A percentile compares a stretch with the other conserved stretches of the same genome.
These are phyloP conservation scores for Dendrobium catenatum DNA, from an alignment of 106 monocot species.

Conservation along the genomic window DNA sequence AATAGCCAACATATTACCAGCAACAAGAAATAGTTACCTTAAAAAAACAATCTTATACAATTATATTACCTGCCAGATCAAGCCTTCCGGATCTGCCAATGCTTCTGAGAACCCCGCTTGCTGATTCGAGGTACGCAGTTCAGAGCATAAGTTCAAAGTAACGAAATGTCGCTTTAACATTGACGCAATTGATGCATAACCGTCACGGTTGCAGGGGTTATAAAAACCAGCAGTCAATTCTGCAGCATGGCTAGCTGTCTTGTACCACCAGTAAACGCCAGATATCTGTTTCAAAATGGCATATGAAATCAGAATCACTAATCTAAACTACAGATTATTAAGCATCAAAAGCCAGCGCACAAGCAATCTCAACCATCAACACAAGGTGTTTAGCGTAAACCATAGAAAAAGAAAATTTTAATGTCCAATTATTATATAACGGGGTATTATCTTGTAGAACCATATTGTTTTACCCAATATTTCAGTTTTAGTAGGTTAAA, in stretches of 20 bases:
- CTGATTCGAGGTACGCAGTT: conserved; percentile 67
- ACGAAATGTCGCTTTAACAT: conserved; percentile 64
- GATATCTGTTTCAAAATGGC: conserved; percentile 38
- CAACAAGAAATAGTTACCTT: neutral
- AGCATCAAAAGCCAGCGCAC: neutral
- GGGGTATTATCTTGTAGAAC: neutral
- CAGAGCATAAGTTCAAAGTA: conserved; percentile 85
- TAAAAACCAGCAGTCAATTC: conserved; percentile 91
- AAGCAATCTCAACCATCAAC: neutral
- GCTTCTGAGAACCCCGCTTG: conserved; percentile 78
- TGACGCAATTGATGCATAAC: conserved; percentile 70
- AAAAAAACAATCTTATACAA: neutral
- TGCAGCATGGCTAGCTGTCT: conserved; percentile 97
- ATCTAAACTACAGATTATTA: neutral
- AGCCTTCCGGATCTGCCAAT: conserved; percentile 83
- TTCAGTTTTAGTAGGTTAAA: neutral
- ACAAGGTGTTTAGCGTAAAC: neutral
- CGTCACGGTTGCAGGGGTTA: conserved; percentile 90
- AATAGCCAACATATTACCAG: neutral
- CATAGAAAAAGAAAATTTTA: neutral
- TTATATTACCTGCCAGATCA: conserved; percentile 83
- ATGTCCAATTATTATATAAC: neutral
- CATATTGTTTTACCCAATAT: neutral
- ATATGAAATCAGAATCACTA: neutral
- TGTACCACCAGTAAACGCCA: conserved; percentile 97